A percentile compares a stretch with the other conserved stretches of the same genome.
Evolutionary conservation across 345 rosid species (phyloP).

Genomic region (Atalantia buxifolia): DNA sequence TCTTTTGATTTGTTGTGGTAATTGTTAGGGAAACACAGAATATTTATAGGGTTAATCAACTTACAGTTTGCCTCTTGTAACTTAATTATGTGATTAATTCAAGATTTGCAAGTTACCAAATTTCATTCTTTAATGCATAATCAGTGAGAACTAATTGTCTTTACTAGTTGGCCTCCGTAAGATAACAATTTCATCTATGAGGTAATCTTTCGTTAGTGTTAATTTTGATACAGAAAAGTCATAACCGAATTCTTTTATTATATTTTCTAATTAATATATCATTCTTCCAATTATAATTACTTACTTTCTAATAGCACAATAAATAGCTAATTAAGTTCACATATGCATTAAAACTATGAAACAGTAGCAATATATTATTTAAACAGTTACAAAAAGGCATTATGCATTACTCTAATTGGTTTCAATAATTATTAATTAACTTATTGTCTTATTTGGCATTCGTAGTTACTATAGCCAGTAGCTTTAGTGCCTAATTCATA

Average conservation of each 20-base stretch:
- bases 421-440: no score
- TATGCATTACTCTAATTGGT: background rate
- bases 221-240: background rate
- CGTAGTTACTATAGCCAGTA: background rate
- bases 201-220: no score
- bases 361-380: background rate
- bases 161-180: background rate
- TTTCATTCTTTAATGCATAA: constrained; percentile 4
- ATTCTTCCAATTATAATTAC: background rate
- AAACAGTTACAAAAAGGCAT: background rate
- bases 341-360: background rate
- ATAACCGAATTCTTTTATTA: background rate
- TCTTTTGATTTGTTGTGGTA: background rate
- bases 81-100: constrained; percentile 9
- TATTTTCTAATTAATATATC: background rate
- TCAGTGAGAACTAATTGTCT: constrained; percentile 1
- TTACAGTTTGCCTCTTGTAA: no score
- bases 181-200: background rate
- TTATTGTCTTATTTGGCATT: background rate
- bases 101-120: constrained; percentile 18
- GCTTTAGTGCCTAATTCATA: background rate
- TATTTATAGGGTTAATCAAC: constrained; percentile 2
- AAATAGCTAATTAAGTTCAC: background rate
- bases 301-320: background rate
- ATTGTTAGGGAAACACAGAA: background rate